These are phyloP conservation scores for Rubus idaeus DNA, from an alignment of 306 rosid species.

Conservation along the genomic window DNA sequence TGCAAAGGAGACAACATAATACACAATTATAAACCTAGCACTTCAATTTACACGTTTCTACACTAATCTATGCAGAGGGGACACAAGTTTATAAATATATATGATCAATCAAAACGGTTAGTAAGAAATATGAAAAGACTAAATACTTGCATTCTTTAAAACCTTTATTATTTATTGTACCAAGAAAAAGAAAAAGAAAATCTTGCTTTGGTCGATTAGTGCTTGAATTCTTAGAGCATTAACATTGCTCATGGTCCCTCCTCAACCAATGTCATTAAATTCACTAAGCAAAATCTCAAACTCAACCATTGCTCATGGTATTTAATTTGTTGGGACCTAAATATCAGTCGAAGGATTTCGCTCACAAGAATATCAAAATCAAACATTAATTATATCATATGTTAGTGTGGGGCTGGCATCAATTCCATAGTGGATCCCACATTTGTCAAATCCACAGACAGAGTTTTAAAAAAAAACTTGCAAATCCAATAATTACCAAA, in stretches of 20 bases:
- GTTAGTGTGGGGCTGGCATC: too few relatives aligned
- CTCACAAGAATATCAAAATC: not conserved
- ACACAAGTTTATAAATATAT: not conserved
- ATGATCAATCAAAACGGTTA: not conserved
- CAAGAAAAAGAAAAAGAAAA: not conserved
- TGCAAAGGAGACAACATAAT: conserved; percentile 28
- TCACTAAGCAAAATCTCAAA: not conserved
- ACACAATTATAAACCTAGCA: not conserved
- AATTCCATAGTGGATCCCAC: conserved; percentile 5
- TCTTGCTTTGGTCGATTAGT: not conserved
- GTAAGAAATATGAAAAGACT: not conserved
- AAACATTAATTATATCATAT: too few relatives aligned
- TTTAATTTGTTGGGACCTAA: not conserved
- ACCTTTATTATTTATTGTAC: not conserved
- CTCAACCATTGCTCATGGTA: not conserved
- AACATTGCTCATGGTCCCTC: not conserved
- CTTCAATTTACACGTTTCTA: not conserved
- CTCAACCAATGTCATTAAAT: not conserved
- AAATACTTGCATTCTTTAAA: not conserved
- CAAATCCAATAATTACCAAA: not conserved
- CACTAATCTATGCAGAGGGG: not conserved
- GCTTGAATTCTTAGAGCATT: not conserved
- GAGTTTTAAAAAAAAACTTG: not conserved
- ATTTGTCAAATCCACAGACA: not conserved
- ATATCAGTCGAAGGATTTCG: not conserved